Evolutionary conservation across 225 moss, liverwort and hornwort species (phyloP), one percentile per base, ranked within the genome.

Genomic region (Physcomitrellopsis africana): DNA sequence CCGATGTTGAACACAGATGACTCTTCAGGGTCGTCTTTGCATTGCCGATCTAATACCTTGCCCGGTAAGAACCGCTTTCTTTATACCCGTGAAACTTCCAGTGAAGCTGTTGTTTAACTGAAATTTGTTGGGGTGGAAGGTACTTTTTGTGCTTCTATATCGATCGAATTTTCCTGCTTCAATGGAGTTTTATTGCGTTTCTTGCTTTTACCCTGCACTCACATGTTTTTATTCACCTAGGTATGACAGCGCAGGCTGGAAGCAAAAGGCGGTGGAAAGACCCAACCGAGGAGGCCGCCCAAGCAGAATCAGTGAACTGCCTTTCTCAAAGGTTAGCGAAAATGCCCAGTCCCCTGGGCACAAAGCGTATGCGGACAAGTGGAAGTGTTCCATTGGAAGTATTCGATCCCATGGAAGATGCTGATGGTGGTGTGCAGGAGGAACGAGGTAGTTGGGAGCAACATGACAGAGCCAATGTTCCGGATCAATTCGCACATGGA

Each of bases 221-320:
- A 67, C 16, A 57, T 46, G 14, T 70, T 54, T 58, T 23, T 24
- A 42, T 70, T 64, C 42, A 11, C 51, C 13, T 76, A 93, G 91
- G 89, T 71, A 85, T 93, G 84, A 71, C 71, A 76, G 87, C 85
- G 45, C 91, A 86, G 61, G 89, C 86, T 76, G 93, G 93, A 60
- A 89, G 91, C 54, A 93, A 93, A 60, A 80, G 93, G 62, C 87
- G 93, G n/a, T 78, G 93, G 68, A 91, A 83, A 54, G 93, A 88
- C 77, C 78, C 78, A 0, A 84, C 80, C 19, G 86, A 89, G 69
- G 87, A 89, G 49, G 87, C 83, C 22, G 91, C 85, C 54, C 93
- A 88, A 82, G 89, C 74, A 60, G 91, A 91, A 51, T 91, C 89
- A 62, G 87, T 91, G 0, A 88, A 89, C 68, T 81, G 79, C 58